Evolutionary conservation across 2,329 filamentous ascomycete genomes (phyloP).

Genomic region (Beauveria medogensis): DNA sequence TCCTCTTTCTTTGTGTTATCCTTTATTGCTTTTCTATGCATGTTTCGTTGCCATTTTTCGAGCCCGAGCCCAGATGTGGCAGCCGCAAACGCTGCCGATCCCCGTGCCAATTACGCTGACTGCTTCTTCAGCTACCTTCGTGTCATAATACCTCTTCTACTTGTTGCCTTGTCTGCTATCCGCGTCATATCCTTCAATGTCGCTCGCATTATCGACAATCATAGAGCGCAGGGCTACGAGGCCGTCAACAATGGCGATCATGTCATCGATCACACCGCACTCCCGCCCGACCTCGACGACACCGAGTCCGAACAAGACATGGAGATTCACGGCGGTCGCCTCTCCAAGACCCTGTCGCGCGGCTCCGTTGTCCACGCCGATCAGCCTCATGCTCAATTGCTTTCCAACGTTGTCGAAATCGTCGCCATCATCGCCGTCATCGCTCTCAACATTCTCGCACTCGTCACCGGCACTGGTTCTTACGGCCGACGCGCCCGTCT

Average conservation of each 20-base stretch:
- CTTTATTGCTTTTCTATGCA: background rate
- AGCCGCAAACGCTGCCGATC: background rate
- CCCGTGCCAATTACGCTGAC: conserved; percentile 5
- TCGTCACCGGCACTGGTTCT: conserved; percentile 36
- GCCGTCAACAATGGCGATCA: background rate
- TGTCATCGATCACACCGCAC: conserved; percentile 37
- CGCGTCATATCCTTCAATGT: conserved; percentile 8
- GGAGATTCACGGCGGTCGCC: conserved; percentile 48
- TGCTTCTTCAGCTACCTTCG: conserved; percentile 23
- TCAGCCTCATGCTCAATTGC: conserved; percentile 63
- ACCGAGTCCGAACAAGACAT: conserved; percentile 39
- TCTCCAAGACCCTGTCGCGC: conserved; percentile 53
- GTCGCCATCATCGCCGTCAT: conserved; percentile 65
- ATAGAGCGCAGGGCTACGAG: background rate
- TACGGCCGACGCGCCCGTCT: conserved; percentile 39
- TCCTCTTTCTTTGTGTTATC: background rate
- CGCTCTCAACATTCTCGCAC: conserved; percentile 56
- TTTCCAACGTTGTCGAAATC: conserved; percentile 66
- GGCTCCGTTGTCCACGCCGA: conserved; percentile 64
- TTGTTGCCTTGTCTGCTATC: background rate
- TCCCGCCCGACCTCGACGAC: conserved; percentile 38
- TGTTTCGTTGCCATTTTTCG: too few species aligned
- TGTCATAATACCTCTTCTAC: background rate
- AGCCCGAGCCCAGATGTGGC: background rate
- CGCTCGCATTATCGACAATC: background rate